phyloP scores from a whole-genome alignment of 2,329 filamentous ascomycete genomes.

The Alternaria brassicae region DNA sequence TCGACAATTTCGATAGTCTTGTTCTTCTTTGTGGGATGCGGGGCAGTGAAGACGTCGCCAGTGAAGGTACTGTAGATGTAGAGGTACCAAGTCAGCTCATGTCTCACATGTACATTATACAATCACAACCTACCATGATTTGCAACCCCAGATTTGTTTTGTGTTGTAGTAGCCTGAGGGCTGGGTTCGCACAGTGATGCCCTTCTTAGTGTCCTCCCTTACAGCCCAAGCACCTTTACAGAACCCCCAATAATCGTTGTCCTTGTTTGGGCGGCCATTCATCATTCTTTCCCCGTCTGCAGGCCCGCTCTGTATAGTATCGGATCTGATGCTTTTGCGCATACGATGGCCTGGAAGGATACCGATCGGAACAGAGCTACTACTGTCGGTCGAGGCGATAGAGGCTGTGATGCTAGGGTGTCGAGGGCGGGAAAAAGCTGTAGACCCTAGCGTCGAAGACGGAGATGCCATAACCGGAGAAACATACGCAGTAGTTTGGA shows the following conservation, averaged over 20 bases:
- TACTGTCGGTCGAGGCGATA: constrained; percentile 28
- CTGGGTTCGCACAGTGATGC: constrained; percentile 36
- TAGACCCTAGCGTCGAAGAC: background rate
- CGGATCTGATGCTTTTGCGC: constrained; percentile 19
- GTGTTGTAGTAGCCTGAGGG: constrained; percentile 48
- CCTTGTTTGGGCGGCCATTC: constrained; percentile 47
- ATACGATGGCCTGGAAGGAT: constrained; percentile 19
- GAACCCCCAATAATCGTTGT: constrained; percentile 53
- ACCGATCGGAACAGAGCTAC: constrained; percentile 20
- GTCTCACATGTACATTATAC: background rate
- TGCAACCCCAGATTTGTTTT: constrained; percentile 46
- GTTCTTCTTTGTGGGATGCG: constrained; percentile 34
- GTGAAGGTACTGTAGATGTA: constrained; percentile 30
- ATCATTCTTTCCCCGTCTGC: constrained; percentile 38
- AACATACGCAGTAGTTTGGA: constrained; percentile 2
- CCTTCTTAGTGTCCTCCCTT: constrained; percentile 46
- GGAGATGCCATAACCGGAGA: background rate
- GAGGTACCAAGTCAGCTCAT: background rate
- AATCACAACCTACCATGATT: constrained; percentile 25
- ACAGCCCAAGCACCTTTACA: constrained; percentile 51
- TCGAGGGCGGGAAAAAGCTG: constrained; percentile 4
- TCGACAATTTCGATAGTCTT: constrained; percentile 43
- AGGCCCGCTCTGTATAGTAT: constrained; percentile 29
- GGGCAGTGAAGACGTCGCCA: constrained; percentile 35
- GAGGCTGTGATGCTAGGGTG: constrained; percentile 21